Base-by-base conservation (phyloP, 169 alveolate species). In the Cryptosporidium viatorum region DNA sequence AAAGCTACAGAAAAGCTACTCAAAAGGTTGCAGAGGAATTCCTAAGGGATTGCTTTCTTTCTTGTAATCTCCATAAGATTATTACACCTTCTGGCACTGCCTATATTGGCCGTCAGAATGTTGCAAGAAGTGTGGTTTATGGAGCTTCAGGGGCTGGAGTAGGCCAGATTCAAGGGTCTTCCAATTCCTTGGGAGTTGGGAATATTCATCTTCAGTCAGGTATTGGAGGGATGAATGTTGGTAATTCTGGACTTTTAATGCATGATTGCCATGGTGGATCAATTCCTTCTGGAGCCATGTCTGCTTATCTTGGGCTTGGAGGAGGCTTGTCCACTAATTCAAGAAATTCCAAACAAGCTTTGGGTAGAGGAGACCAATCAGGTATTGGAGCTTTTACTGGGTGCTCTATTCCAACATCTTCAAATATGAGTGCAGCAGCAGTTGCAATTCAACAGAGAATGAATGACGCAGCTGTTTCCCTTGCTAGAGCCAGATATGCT, bases 61-160 rank as follows among this genome's bases (percentile, higher is more conserved):
- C 89, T 18, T 80, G 89, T 2, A 65, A 65, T 26, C 68, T 80
- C 4, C 89, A 80, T 31, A 50, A 80, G 18, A 80, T 80, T 18
- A 80, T 80, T 14, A 80, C 75, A n/a, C 89, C 89, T 0, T 80
- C 89, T 29, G 89, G 89, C 6, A 80, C 89, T 29, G 89, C 89
- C 12, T 80, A 80, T 62, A 80, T 80, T 26, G 89, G 89, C 9
- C 89, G 89, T 37, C 89, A 80, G 33, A 80, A 80, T 33, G 89
- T 80, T 60, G 74, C 89, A 16, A 80, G 89, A 45, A 80, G 74
- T 33, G 74, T 67, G n/a, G 74, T 60, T 41, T 60, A 62, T 31
- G 58, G 65, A 37, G n/a, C n/a, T 26, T 16, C 75, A 45, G 74
- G 68, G 39, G 18, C 59, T 12, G 55, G 43, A 65, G 5, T 65